phyloP scores from a whole-genome alignment of 805 yeast species.

The Candida jianshihensis region DNA sequence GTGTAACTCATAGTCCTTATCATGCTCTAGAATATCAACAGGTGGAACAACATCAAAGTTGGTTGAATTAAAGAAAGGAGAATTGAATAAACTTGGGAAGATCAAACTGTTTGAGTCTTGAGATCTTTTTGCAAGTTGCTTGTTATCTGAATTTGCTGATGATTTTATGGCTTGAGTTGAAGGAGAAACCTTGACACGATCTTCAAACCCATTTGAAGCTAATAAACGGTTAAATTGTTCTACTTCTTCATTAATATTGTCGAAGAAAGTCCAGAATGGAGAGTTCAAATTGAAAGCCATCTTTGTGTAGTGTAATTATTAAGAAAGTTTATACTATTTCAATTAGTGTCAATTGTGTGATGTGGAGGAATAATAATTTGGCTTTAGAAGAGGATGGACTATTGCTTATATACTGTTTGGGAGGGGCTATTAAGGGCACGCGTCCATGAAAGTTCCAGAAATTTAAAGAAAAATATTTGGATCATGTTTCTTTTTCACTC shows the following conservation, averaged over 20 bases:
- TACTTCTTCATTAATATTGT: conserved; percentile 35
- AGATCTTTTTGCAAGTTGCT: conserved; percentile 7
- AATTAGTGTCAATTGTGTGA: too few relatives aligned
- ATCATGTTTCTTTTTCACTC: too few relatives aligned
- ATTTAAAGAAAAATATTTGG: too few relatives aligned
- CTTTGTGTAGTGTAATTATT: too few relatives aligned
- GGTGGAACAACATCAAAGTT: conserved; percentile 30
- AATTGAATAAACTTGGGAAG: conserved; percentile 21
- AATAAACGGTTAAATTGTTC: conserved; percentile 30
- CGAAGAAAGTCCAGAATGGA: conserved; percentile 39
- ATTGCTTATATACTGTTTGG: too few relatives aligned
- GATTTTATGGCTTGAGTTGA: background rate
- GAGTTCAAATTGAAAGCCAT: conserved; percentile 28
- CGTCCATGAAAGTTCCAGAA: background rate
- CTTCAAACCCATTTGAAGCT: conserved; percentile 21
- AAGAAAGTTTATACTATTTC: too few relatives aligned
- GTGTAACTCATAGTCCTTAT: conserved; percentile 32
- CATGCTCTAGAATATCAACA: conserved; percentile 39
- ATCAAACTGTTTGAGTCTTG: conserved; percentile 3
- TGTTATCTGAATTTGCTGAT: background rate
- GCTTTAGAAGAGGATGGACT: too few relatives aligned
- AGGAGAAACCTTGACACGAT: conserved; percentile 18
- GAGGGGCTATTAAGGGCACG: too few relatives aligned
- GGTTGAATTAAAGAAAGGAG: conserved; percentile 20
- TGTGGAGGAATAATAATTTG: too few relatives aligned